These are phyloP conservation scores for Ophiostoma montium DNA, from an alignment of 2,329 filamentous ascomycete genomes.

Conservation along the genomic window DNA sequence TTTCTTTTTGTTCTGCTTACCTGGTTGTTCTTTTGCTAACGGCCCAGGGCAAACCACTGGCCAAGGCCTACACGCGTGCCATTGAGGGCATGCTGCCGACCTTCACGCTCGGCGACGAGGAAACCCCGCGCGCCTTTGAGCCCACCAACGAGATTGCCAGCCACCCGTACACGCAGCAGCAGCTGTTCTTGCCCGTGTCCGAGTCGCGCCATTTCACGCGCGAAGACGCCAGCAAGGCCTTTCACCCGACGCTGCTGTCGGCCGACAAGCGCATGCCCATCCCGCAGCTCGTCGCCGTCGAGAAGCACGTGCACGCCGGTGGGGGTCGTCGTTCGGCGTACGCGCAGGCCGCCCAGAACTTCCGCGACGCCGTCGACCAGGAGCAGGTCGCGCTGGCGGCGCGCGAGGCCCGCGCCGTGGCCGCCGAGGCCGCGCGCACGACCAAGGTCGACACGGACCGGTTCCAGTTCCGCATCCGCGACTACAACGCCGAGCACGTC, in stretches of 20 bases:
- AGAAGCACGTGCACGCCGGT: conserved; percentile 27
- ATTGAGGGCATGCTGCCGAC: conserved; percentile 68
- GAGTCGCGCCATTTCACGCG: conserved; percentile 51
- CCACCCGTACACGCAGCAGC: conserved; percentile 46
- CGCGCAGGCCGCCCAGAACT: conserved; percentile 6
- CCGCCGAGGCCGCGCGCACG: conserved; percentile 26
- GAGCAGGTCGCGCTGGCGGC: conserved; percentile 4
- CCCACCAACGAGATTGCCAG: conserved; percentile 50
- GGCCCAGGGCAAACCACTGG: conserved; percentile 60
- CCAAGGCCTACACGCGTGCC: conserved; percentile 61
- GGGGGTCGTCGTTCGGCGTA: conserved; percentile 21
- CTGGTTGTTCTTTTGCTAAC: neutral
- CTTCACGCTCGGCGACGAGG: conserved; percentile 30
- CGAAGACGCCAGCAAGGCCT: conserved; percentile 50
- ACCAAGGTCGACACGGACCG: conserved; percentile 30
- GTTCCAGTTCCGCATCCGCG: conserved; percentile 49
- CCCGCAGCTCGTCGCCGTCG: conserved; percentile 43
- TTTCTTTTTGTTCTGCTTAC: no score
- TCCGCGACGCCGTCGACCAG: conserved; percentile 22
- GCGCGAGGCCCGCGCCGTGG: conserved; percentile 20
- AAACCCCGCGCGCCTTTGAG: conserved; percentile 33
- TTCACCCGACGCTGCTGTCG: conserved; percentile 44
- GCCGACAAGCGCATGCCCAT: conserved; percentile 49
- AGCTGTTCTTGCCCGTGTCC: conserved; percentile 50
- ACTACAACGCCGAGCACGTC: conserved; percentile 41